Evolutionary conservation across 192 early-diverging fungal species (phyloP), one percentile per base, ranked within the genome.

Genomic region (Haplosporangium gracile): DNA sequence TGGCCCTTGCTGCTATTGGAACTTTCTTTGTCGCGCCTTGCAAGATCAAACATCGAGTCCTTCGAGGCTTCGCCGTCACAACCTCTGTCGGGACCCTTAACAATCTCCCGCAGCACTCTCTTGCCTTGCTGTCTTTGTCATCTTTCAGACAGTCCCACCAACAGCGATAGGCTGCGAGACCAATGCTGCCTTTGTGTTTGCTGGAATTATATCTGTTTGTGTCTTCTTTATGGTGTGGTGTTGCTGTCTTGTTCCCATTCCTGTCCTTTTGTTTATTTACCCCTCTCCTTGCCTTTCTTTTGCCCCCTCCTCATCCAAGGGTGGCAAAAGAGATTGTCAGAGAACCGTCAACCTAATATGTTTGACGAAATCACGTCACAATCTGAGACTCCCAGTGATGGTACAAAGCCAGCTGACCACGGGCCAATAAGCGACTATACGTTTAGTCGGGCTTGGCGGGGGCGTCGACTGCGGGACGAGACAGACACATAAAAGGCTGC

Each of bases 391-490:
- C 47, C 15, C 20, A n/a, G 22, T 55, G 53, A 55, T 57, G n/a
- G 22, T n/a, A 57, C 22, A 57, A 65, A 32, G 11, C 69, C 68
- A 78, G 68, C 26, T 69, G 76, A 78, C 43, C 76, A 45, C 68
- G 68, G 68, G 22, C 68, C 76, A 70, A 70, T 78, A 20, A 34
- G 29, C 39, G 73, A 26, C 49, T 36, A 75, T 32, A 11, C 29
- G 60, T 29, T 65, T 49, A 0, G 10, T 11, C 20, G 1, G 57
- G 69, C 29, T 51, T 55, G 39, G 42, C 63, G 29, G 34, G 22
- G 69, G 63, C 40, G 60, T 57, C 40, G 75, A 39, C 75, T 70
- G 57, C 75, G 76, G 70, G 75, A 72, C 53, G 32, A 29, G 16
- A 39, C 20, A 36, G 57, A 34, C 16, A 13, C 39, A n/a, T 70